Percentiles rank a stretch among this genome's conserved stretches.
These are phyloP conservation scores for Rhodotorula diobovata DNA, from an alignment of 768 basidiomycete species.

Conservation along the genomic window DNA sequence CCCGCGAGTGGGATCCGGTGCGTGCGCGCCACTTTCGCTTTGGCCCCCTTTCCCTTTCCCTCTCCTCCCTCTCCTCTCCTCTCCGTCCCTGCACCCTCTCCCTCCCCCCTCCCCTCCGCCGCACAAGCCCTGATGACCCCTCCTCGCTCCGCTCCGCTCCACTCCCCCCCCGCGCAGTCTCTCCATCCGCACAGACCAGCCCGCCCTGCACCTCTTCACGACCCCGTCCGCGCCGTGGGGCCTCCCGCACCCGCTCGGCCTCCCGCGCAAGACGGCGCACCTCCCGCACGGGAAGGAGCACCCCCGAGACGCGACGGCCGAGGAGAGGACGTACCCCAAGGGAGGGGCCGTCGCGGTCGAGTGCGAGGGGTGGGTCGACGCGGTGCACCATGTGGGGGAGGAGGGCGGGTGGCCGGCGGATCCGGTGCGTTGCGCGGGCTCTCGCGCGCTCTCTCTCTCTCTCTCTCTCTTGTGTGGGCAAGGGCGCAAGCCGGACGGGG, in stretches of 20 bases:
- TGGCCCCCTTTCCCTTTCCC: too few relatives aligned
- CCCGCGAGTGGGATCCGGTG: conserved; percentile 15
- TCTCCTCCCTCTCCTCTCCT: background rate
- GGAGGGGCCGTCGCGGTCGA: conserved; percentile 9
- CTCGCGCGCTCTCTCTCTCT: background rate
- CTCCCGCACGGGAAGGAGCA: background rate
- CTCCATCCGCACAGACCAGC: conserved; percentile 14
- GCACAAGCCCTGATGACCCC: too few relatives aligned
- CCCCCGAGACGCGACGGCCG: background rate
- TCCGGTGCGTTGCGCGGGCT: background rate
- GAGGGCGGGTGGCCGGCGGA: background rate
- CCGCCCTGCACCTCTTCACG: conserved; percentile 11
- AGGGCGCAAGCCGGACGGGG: background rate
- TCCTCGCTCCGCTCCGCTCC: too few relatives aligned
- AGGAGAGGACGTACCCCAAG: background rate
- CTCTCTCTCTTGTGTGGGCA: too few relatives aligned
- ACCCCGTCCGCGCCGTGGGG: background rate
- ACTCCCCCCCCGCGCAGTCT: too few relatives aligned
- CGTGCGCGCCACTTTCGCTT: background rate
- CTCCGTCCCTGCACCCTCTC: too few relatives aligned
- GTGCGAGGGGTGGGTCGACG: conserved; percentile 19
- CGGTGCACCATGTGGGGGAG: conserved; percentile 10
- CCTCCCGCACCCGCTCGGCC: background rate
- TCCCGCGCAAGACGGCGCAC: background rate
- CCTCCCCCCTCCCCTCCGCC: too few relatives aligned